phyloP scores from a whole-genome alignment of 805 yeast species.

The Grigorovia yakushimaensis region DNA sequence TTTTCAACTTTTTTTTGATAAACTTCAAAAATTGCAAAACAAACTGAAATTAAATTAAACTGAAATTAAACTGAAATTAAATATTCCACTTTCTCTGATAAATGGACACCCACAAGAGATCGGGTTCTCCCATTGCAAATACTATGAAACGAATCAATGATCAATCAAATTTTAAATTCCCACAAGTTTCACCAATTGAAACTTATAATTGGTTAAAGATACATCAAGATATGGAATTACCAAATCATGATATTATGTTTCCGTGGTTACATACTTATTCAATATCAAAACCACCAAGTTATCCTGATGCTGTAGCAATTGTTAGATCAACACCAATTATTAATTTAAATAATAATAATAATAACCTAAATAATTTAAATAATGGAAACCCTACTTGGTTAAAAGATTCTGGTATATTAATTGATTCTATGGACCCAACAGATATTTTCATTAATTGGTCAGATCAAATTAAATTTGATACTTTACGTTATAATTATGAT shows the following conservation, averaged over 20 bases:
- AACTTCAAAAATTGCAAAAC: too few species aligned
- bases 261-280: conserved; percentile 89
- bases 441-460: conserved; percentile 47
- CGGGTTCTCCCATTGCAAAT: not conserved
- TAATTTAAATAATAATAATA: not conserved
- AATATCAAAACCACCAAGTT: conserved; percentile 44
- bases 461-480: conserved; percentile 29
- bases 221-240: conserved; percentile 29
- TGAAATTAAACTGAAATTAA: too few species aligned
- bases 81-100: too few species aligned
- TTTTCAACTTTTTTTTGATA: too few species aligned
- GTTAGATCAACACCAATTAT: conserved; percentile 22
- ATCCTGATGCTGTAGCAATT: conserved; percentile 31
- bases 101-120: not conserved
- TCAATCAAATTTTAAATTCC: not conserved
- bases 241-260: conserved; percentile 59
- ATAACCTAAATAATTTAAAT: not conserved
- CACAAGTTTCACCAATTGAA: not conserved
- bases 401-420: conserved; percentile 35
- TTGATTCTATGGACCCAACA: conserved; percentile 43
- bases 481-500: not conserved
- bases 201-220: not conserved
- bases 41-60: too few species aligned
- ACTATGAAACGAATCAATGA: not conserved
- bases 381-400: conserved; percentile 11